Evolutionary conservation across 495 filamentous ascomycete genomes (phyloP).

Genomic region (Penicillium macrosclerotiorum): DNA sequence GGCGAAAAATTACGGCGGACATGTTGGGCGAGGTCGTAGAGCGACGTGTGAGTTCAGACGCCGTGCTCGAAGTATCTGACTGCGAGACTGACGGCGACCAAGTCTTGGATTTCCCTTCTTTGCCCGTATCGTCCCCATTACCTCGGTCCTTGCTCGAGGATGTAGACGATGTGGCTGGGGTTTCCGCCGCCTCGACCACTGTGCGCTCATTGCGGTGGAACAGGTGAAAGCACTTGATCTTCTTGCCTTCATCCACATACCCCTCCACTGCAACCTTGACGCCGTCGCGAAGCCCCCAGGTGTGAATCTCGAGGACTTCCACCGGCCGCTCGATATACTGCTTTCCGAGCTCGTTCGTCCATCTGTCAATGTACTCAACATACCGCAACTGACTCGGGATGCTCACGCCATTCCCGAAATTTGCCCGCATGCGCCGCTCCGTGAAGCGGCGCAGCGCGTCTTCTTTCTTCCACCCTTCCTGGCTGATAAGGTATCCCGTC

Average conservation of each 20-base stretch:
- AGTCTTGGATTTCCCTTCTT: conserved; percentile 4
- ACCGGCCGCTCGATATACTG: conserved; percentile 78
- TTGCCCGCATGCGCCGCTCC: conserved; percentile 79
- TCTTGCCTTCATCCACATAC: conserved; percentile 81
- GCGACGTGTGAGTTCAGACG: conserved; percentile 4
- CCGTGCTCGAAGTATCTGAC: conserved; percentile 15
- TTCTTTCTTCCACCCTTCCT: conserved; percentile 79
- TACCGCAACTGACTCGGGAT: conserved; percentile 90
- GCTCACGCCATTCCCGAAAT: conserved; percentile 85
- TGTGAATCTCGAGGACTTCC: conserved; percentile 83
- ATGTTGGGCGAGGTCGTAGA: conserved; percentile 16
- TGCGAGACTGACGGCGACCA: conserved; percentile 15
- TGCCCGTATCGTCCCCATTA: too few relatives aligned
- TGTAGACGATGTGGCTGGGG: background rate
- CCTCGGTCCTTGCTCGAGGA: too few relatives aligned
- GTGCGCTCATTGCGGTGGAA: conserved; percentile 73
- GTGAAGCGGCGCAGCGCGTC: conserved; percentile 84
- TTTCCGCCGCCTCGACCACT: conserved; percentile 56
- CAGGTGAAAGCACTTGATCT: conserved; percentile 77
- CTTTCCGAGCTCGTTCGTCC: conserved; percentile 69
- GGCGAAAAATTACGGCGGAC: conserved; percentile 73
- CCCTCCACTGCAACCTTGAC: conserved; percentile 87
- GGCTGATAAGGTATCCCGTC: conserved; percentile 83
- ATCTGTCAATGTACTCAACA: conserved; percentile 86
- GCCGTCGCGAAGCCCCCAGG: conserved; percentile 85